Conservation (phyloP, 1,139 yeast genomes). For the Lodderomyces jiufengensis region DNA sequence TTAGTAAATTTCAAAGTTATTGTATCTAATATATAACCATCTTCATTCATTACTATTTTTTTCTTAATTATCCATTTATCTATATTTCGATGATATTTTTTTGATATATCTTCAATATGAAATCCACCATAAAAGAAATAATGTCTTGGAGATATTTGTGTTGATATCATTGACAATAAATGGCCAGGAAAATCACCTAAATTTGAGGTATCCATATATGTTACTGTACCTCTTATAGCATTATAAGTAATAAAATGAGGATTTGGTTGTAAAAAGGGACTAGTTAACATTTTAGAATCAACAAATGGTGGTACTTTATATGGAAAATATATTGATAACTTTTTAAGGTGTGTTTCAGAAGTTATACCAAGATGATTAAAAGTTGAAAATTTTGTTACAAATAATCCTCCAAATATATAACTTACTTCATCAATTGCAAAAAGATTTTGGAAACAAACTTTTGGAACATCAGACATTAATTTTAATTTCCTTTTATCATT, state of each 20-base stretch:
- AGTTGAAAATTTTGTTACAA: conserved; percentile 16
- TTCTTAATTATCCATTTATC: conserved; percentile 40
- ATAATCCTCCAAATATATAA: conserved; percentile 40
- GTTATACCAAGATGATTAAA: conserved; percentile 38
- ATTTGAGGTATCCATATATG: conserved; percentile 24
- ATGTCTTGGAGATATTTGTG: conserved; percentile 34
- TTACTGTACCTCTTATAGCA: conserved; percentile 32
- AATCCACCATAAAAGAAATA: conserved; percentile 45
- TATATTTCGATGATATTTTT: conserved; percentile 19
- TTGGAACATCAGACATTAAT: conserved; percentile 20
- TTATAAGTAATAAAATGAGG: conserved; percentile 27
- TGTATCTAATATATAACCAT: conserved; percentile 38
- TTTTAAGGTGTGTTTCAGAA: conserved; percentile 23
- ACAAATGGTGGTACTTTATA: conserved; percentile 41
- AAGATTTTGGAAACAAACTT: conserved; percentile 34
- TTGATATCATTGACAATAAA: conserved; percentile 26
- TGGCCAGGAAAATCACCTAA: conserved; percentile 26
- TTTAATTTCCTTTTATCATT: conserved; percentile 11
- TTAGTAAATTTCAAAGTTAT: conserved; percentile 30
- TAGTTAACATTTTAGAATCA: conserved; percentile 30
- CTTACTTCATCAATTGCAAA: conserved; percentile 31
- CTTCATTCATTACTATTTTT: conserved; percentile 28
- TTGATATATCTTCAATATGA: conserved; percentile 23
- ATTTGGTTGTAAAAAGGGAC: conserved; percentile 34
- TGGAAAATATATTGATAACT: conserved; percentile 38